Evolutionary conservation across 371 early-diverging fungal species (phyloP), one percentile per base, ranked within the genome.

Genomic region (Rhizopus microsporus): DNA sequence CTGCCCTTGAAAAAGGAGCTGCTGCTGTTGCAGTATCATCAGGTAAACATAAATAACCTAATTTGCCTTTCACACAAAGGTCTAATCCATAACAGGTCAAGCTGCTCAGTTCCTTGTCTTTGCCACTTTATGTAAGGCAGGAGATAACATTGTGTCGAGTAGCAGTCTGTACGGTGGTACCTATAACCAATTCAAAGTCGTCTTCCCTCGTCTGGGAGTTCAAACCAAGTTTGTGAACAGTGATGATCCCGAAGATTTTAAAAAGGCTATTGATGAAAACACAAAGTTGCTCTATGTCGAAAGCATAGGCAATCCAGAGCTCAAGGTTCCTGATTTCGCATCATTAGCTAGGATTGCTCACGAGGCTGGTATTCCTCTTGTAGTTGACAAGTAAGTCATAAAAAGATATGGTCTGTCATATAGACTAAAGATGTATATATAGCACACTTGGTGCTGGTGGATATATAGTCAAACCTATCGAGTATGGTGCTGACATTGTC

Each of bases 391-490:
- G 78, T 77, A 65, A 68, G 67, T 37, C 10, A 6, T 12, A 32
- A 30, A 31, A 47, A 3, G 6, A 2, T 7, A 16, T 33, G 16
- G 3, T 40, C 12, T 13, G 10, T 35, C 9, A 31, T 37, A 12
- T 30, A 2, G 88, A 43, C 16, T 43, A 43, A 43, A 15, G 2
- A 3, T 23, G 23, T 23, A 15, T 57, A 88, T 85, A 85, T 80
- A 95, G 95, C 79, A 95, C 95, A 0, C 94, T 94, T 65, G 96
- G 94, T 60, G 88, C 90, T 56, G 94, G 91, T 50, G 95, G 94
- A n/a, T 94, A 90, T 72, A 75, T 94, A 39, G 77, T 81, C 33
- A 83, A 78, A 10, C 96, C 96, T 13, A 87, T 95, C 61, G 88
- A 90, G 15, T 87, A 93, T 68, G 94, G 94, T 54, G 96, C 96